Evolutionary conservation across 2,329 filamentous ascomycete genomes (phyloP).

Genomic region (Ilyonectria sp.): DNA sequence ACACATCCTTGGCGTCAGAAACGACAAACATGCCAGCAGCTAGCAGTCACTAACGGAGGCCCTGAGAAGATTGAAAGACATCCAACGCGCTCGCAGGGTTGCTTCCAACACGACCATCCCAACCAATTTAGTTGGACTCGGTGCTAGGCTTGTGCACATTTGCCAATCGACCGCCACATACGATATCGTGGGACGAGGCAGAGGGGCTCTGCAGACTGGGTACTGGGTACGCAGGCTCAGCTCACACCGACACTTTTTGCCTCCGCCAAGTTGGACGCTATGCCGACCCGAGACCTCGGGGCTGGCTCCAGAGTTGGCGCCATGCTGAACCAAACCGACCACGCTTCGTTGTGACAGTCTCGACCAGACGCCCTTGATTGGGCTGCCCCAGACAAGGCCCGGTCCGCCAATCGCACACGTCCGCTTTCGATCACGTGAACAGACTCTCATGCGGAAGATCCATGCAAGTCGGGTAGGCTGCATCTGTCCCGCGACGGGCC

Average conservation of each 20-base stretch:
- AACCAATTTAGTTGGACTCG: conserved; percentile 7
- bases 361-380: conserved; percentile 43
- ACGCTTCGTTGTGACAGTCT: conserved; percentile 40
- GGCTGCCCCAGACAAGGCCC: conserved; percentile 50
- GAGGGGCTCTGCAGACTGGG: conserved; percentile 12
- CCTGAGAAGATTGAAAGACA: conserved; percentile 15
- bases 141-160: conserved; percentile 17
- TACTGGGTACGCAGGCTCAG: conserved; percentile 17
- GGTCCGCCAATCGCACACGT: conserved; percentile 59
- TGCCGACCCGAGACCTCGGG: conserved; percentile 38
- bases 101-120: not conserved
- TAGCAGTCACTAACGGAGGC: conserved; percentile 13
- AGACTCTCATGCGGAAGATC: conserved; percentile 52
- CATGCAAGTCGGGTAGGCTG: conserved; percentile 52
- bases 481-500: conserved; percentile 52
- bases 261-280: conserved; percentile 23
- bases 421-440: conserved; percentile 53
- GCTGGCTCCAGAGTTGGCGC: conserved; percentile 41
- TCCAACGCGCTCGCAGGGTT: conserved; percentile 12
- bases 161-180: conserved; percentile 30
- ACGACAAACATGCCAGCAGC: conserved; percentile 19
- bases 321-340: conserved; percentile 36
- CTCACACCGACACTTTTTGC: conserved; percentile 41
- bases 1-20: conserved; percentile 21
- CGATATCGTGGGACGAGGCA: conserved; percentile 23